Evolutionary conservation across 495 filamentous ascomycete species (phyloP), one percentile per base, ranked within the genome.

Genomic region (Aspergillus indologenus): DNA sequence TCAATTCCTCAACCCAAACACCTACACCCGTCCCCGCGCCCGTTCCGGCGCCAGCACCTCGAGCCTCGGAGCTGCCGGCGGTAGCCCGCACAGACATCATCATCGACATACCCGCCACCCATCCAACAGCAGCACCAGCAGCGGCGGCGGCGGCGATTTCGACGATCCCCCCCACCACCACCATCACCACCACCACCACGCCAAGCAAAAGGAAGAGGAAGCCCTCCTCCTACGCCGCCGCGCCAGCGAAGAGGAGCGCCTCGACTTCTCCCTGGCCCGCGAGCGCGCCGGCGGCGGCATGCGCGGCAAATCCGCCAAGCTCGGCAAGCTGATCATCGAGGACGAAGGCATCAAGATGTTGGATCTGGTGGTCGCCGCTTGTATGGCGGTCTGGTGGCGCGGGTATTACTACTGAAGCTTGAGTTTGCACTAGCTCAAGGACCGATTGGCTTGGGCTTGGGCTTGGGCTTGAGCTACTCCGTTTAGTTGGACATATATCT

Each of bases 281-380:
- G 92, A 96, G 71, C 79, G 75, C 18, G 86, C 91, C 0, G 91
- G 91, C 0, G 92, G 92, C 20, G 91, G 91, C 0, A 87, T 90
- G 65, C 80, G 85, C 46, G 91, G 91, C 1, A 92, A 88, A 67
- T 85, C 90, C 60, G 93, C 90, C 0, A 97, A 98, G 73, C 77
- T 98, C 66, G 93, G 93, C 1, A 98, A 97, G 73, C 68, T 97
- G 56, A 89, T 98, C 34, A 83, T 98, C 22, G 87, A 92, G 61
- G 87, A 93, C 61, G 93, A 96, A 63, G 94, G 94, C 0, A 75
- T 96, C 56, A 95, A 95, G 74, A 97, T 98, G 94, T 67, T 96
- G 63, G 94, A 98, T 79, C 68, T 98, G 53, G 80, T 96, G 1
- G 91, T 98, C 24, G 90, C 93, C 11, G 88, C 92, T 44, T 97